These are phyloP conservation scores for Naganishia sp. DNA, from an alignment of 1,284 basidiomycete genomes.

Conservation along the genomic window DNA sequence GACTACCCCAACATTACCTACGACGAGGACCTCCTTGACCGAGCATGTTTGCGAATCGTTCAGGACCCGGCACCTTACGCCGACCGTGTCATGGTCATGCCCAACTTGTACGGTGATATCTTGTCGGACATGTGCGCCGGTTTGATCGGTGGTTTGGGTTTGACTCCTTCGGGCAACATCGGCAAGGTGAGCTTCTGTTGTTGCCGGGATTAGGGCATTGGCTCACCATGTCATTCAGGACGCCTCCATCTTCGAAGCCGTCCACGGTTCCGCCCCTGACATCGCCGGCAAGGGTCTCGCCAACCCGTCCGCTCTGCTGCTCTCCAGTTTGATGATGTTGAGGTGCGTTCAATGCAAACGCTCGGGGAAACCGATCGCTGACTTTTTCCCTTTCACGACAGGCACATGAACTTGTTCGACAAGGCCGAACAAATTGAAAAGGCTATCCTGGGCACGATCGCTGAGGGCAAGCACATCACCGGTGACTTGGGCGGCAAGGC, in stretches of 20 bases:
- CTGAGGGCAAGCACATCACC: conserved; percentile 89
- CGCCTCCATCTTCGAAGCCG: conserved; percentile 99
- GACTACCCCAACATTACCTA: conserved; percentile 91
- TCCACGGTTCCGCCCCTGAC: conserved; percentile 85
- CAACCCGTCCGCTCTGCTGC: conserved; percentile 93
- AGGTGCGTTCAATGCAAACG: conserved; percentile 59
- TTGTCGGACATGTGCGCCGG: conserved; percentile 99
- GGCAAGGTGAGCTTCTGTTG: conserved; percentile 66
- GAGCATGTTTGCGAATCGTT: conserved; percentile 90
- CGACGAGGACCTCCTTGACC: conserved; percentile 96
- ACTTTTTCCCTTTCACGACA: conserved; percentile 45
- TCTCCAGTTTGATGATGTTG: conserved; percentile 97
- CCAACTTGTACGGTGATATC: conserved; percentile 89
- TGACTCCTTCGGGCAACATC: conserved; percentile 98
- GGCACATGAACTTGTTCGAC: conserved; percentile 90
- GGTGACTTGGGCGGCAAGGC: conserved; percentile 90
- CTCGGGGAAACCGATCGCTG: not conserved
- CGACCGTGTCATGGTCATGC: conserved; percentile 99
- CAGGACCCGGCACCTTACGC: conserved; percentile 92
- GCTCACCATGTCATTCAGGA: conserved; percentile 62
- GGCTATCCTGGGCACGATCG: conserved; percentile 85
- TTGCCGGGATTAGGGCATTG: conserved; percentile 32
- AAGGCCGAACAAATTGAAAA: conserved; percentile 89
- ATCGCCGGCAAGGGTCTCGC: conserved; percentile 86
- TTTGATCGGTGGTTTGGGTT: conserved; percentile 94